Base-by-base conservation (phyloP, 805 yeast genomes). In the Pichia thaimueangensis region DNA sequence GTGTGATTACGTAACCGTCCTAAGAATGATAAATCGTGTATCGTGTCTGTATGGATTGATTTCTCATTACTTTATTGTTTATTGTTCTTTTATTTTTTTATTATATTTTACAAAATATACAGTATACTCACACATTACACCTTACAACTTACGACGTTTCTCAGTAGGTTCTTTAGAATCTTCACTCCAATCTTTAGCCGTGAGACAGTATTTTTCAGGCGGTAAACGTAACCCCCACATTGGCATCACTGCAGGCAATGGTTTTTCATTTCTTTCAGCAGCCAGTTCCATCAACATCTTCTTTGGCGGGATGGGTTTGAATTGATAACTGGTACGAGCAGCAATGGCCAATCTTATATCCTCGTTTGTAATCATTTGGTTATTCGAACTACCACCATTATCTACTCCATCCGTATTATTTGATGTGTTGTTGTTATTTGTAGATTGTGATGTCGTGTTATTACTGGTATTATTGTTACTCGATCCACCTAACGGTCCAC, bases 181-280 rank as follows among this genome's bases (percentile, higher is more conserved):
- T 9, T 39, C 42, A 42, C 76, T 81, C 82, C 89, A 85, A 48
- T 85, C 88, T 48, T 73, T 74, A 1, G 86, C 93, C 0, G 96
- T 88, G 41, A 89, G 67, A 65, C 97, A 89, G 65, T 87, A 89
- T 74, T 89, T 93, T 67, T 93, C 99, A 5, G 98, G 97, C 3
- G 99, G 99, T 39, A 94, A 69, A 50, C 97, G 76, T 30, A 93
- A 73, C 10, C 98, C 97, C 82, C 87, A 88, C 39, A 82, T 76
- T 12, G 93, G 89, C 62, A 89, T 81, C 12, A 93, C 89, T 5
- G 93, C 85, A 5, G 99, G 99, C 40, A 93, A 69, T 0, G 94
- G 80, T 58, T 86, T 82, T 54, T 86, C 82, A 63, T 93, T 93
- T 49, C 96, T 71, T 58, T 94, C 98, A 16, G 81, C 82, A 0